Percentiles rank a stretch among this genome's conserved stretches.
Conservation (phyloP, 305 asterid genomes). For the Solanum aculeatissimum region DNA sequence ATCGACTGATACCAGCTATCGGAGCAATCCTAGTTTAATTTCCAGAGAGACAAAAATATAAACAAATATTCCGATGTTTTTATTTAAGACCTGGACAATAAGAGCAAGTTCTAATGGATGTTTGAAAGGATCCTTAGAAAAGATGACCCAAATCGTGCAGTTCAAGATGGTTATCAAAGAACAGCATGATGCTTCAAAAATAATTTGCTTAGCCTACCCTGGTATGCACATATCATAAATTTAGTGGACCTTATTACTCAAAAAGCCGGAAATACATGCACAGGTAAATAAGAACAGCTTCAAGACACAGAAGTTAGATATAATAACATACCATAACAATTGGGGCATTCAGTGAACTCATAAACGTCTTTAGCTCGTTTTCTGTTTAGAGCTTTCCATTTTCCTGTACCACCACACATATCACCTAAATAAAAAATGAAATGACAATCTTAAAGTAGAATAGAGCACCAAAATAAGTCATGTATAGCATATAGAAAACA, state of each 20-base stretch:
- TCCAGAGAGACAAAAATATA: not conserved
- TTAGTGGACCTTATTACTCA: not conserved
- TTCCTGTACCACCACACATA: constrained; percentile 99
- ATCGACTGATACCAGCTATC: not conserved
- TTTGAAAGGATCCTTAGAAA: not conserved
- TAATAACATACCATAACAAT: constrained; percentile 71
- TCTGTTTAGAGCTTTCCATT: constrained; percentile 97
- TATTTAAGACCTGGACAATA: not conserved
- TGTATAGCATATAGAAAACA: no score
- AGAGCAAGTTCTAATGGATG: not conserved
- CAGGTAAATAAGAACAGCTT: not conserved
- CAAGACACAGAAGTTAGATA: not conserved
- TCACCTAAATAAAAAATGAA: constrained; percentile 70
- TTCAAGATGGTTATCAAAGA: not conserved
- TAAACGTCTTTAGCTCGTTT: constrained; percentile 94
- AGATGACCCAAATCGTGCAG: not conserved
- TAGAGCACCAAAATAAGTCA: not conserved
- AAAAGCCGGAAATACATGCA: not conserved
- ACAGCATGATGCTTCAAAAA: not conserved
- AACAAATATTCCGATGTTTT: not conserved
- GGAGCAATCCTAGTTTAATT: not conserved
- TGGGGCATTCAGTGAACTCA: constrained; percentile 94
- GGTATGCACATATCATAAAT: not conserved
- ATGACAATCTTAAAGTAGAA: constrained; percentile 20
- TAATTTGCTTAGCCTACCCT: not conserved